Conservation (phyloP, 2,329 filamentous ascomycete genomes). For the Beauveria medogensis region DNA sequence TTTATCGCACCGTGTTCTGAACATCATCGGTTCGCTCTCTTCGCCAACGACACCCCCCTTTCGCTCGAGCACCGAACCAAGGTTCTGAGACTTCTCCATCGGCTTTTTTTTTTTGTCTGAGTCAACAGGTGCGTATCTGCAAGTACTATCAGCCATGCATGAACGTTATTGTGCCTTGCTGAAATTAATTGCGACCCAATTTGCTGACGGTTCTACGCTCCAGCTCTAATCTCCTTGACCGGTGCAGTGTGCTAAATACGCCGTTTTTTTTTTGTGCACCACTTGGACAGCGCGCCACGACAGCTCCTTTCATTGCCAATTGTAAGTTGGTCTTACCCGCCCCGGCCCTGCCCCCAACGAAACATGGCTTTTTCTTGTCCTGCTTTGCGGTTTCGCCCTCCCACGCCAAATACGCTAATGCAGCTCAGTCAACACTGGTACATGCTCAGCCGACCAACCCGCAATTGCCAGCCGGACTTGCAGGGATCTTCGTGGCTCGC, state of each 20-base stretch:
- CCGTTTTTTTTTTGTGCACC: not conserved
- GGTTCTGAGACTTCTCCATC: not conserved
- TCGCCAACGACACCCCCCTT: not conserved
- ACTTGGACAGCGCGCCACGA: not conserved
- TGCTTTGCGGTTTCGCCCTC: slow-evolving; percentile 10
- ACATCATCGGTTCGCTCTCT: not conserved
- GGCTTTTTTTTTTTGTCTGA: not conserved
- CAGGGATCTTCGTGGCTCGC: slow-evolving; percentile 14
- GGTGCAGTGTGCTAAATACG: not conserved
- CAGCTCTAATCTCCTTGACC: not conserved
- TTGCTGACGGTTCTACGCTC: not conserved
- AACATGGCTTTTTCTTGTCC: slow-evolving; percentile 5
- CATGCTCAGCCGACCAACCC: slow-evolving; percentile 7
- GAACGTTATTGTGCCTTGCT: not conserved
- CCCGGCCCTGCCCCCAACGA: not conserved
- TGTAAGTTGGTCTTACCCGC: not conserved
- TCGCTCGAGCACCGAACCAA: not conserved
- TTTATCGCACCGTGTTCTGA: not conserved
- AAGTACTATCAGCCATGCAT: not conserved
- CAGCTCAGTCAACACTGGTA: slow-evolving; percentile 5
- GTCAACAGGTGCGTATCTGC: not conserved
- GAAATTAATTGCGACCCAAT: not conserved
- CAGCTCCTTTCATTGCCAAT: not conserved
- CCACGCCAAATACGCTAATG: not conserved
- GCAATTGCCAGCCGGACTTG: slow-evolving; percentile 11